Evolutionary conservation across 1,284 basidiomycete species (phyloP).

Genomic region (Uromyces viciae-fabae): DNA sequence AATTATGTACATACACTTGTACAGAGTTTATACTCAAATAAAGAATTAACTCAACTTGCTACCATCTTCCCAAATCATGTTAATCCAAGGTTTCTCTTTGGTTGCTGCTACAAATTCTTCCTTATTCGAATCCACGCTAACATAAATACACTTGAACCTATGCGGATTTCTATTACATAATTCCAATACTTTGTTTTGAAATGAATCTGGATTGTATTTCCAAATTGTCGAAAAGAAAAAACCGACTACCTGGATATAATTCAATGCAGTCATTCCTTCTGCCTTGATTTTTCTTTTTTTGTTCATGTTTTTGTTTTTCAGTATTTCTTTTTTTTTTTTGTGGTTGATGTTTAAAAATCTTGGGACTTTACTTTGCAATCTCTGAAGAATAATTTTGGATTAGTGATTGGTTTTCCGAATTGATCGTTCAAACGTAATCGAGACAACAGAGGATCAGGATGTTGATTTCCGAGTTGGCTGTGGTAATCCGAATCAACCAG

Average conservation of each 20-base stretch:
- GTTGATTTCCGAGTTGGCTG: neutral
- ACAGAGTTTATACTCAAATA: neutral
- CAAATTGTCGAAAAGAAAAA: slow-evolving; percentile 33
- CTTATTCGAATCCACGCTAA: slow-evolving; percentile 31
- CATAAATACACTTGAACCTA: slow-evolving; percentile 40
- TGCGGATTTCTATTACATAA: slow-evolving; percentile 23
- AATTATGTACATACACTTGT: too few relatives aligned
- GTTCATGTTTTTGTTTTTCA: too few relatives aligned
- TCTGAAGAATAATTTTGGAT: slow-evolving; percentile 34
- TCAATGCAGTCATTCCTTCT: neutral
- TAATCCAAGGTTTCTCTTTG: slow-evolving; percentile 30
- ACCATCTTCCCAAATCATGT: slow-evolving; percentile 45
- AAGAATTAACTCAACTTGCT: slow-evolving; percentile 29
- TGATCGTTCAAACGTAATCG: slow-evolving; percentile 24
- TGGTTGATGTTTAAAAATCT: neutral
- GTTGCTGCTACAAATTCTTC: slow-evolving; percentile 21
- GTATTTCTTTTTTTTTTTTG: neutral
- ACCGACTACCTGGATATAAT: slow-evolving; percentile 26
- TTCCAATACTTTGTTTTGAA: slow-evolving; percentile 22
- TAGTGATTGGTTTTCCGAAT: slow-evolving; percentile 22
- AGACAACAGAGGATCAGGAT: slow-evolving; percentile 21
- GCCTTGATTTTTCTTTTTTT: too few relatives aligned
- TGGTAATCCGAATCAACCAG: neutral
- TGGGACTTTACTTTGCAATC: slow-evolving; percentile 31
- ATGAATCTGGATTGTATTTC: slow-evolving; percentile 6